Base-by-base conservation (phyloP, 345 rosid genomes). In the Eutrema yunnanense region DNA sequence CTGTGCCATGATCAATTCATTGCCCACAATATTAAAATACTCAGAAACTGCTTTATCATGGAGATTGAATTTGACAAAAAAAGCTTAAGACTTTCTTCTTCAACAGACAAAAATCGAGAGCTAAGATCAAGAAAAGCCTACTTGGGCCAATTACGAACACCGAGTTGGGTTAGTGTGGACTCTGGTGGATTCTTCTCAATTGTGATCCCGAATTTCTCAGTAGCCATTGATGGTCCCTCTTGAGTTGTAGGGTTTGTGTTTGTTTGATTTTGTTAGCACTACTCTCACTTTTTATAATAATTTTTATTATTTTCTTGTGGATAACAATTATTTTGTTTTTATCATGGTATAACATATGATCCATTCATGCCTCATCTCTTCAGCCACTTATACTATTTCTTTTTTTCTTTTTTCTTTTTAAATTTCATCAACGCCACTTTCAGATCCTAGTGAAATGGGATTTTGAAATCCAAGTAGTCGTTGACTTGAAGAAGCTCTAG, bases 131-230 rank as follows among this genome's bases (percentile, higher is more conserved):
- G 8, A 19, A 67, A 52, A 57, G 3, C 66, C 42, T 81, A 92
- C 92, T 90, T 92, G 60, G 93, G 87, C 98, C 98, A 92, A 29
- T 70, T 76, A 42, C 88, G 87, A 19, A 88, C 86, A 46, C 96
- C 96, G 67, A 87, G 88, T 41, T 86, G 78, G 46, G 88, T 57
- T 71, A 92, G 96, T 71, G 78, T 88, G 69, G 92, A 76, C 69
- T 90, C 93, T 2, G 89, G 84, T 73, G 92, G 98, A 72, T 83
- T 87, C 65, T 81, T 86, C 54, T 85, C 86, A 29, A 90, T 73
- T 71, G 78, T 81, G 71, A 92, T 73, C 8, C 96, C 96, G 14
- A 83, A 77, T 79, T 88, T 90, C 87, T 90, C 95, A 27, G 82
- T 80, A 46, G 85, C 79, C 55, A 80, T 60, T 8, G 88, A 10